Conservation (phyloP, 2,329 filamentous ascomycete genomes). For the Fusarium sp. region DNA sequence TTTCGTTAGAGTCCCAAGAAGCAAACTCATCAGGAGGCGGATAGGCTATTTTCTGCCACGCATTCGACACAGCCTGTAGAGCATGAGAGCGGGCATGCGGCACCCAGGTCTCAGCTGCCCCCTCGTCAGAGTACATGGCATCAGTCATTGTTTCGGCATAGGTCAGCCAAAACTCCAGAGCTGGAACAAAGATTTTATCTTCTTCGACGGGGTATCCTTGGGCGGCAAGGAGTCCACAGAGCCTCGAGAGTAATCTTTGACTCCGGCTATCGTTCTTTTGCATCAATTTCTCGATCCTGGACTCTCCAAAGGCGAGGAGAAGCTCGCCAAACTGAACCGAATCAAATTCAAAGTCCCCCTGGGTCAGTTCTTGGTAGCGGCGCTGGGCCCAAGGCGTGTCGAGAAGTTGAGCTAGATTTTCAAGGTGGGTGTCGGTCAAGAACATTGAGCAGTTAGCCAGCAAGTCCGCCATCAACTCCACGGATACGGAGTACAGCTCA, state of each 20-base stretch:
- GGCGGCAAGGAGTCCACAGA: constrained; percentile 72
- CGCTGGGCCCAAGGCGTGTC: constrained; percentile 66
- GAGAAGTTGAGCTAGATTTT: constrained; percentile 66
- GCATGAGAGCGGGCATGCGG: constrained; percentile 65
- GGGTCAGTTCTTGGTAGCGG: constrained; percentile 63
- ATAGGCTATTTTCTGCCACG: constrained; percentile 75
- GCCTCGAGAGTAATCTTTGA: constrained; percentile 62
- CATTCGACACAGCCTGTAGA: constrained; percentile 70
- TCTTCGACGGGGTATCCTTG: constrained; percentile 74
- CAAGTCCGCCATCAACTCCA: constrained; percentile 72
- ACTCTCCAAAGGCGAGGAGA: constrained; percentile 74
- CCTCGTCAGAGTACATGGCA: constrained; percentile 61
- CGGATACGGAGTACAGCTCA: constrained; percentile 65
- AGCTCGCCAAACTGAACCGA: constrained; percentile 72
- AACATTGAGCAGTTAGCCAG: constrained; percentile 72
- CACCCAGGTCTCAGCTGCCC: constrained; percentile 63
- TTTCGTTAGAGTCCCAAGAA: constrained; percentile 75
- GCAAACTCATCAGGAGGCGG: constrained; percentile 66
- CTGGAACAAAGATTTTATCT: constrained; percentile 76
- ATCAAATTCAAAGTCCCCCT: constrained; percentile 71
- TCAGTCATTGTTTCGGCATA: constrained; percentile 76
- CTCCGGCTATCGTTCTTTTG: constrained; percentile 60
- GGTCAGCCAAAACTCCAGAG: constrained; percentile 83
- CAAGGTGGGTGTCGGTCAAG: constrained; percentile 66
- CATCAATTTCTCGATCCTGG: constrained; percentile 68